Conservation (phyloP, 495 filamentous ascomycete species). For the Podospora conica region DNA sequence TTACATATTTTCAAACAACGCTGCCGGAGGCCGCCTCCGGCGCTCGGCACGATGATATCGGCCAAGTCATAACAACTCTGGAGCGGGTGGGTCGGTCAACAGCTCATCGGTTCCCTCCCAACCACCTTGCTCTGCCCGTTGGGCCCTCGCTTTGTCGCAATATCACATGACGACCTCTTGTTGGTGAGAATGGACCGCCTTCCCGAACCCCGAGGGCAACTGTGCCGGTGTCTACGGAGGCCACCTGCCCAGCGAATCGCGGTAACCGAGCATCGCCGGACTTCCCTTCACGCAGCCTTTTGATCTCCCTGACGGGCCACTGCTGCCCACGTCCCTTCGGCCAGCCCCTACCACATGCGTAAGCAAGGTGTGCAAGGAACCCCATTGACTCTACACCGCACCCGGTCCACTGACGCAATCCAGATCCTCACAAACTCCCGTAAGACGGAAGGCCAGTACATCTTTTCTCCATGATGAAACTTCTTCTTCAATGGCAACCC, state of each 20-base stretch:
- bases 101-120: conserved; percentile 8
- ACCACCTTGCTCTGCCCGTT: neutral
- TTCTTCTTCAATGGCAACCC: neutral
- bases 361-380: conserved; percentile 27
- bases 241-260: neutral
- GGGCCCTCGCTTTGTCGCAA: neutral
- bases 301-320: neutral
- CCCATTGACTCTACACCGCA: conserved; percentile 14
- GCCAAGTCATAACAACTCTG: neutral
- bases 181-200: neutral
- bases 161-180: neutral
- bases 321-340: neutral
- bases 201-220: neutral
- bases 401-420: conserved; percentile 6
- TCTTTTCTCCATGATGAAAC: conserved; percentile 1
- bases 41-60: neutral
- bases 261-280: neutral
- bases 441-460: conserved; percentile 6
- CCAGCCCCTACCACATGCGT: conserved; percentile 14
- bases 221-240: neutral
- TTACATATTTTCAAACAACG: conserved; percentile 25
- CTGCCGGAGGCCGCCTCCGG: neutral
- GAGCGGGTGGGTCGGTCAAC: conserved; percentile 3
- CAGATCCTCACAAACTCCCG: conserved; percentile 16
- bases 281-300: neutral